Percentiles rank a stretch among this genome's conserved stretches.
phyloP scores from a whole-genome alignment of 2,329 filamentous ascomycete genomes.

The Xylaria arbuscula region DNA sequence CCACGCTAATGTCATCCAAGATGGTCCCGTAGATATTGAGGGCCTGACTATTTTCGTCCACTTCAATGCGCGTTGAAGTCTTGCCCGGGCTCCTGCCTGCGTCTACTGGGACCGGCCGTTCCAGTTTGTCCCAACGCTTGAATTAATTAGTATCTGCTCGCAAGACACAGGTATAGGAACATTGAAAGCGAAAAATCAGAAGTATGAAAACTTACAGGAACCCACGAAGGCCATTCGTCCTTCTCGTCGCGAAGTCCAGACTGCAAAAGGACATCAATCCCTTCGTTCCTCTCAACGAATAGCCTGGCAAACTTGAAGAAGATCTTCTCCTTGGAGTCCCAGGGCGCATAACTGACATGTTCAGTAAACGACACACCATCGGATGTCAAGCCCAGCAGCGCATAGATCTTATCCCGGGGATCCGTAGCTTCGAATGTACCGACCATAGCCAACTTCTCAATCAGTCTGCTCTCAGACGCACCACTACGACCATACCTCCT shows the following conservation, averaged over 20 bases:
- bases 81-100: constrained; percentile 2
- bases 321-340: constrained; percentile 10
- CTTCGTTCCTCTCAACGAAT: constrained; percentile 25
- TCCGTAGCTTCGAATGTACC: constrained; percentile 30
- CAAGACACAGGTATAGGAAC: neutral
- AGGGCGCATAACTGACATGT: constrained; percentile 31
- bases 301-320: constrained; percentile 20
- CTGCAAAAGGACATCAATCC: constrained; percentile 29
- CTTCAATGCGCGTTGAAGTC: constrained; percentile 6
- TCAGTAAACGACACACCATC: constrained; percentile 20
- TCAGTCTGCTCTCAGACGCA: constrained; percentile 12
- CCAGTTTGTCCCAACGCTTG: constrained; percentile 26
- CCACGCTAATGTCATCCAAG: constrained; percentile 11
- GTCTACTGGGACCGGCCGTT: constrained; percentile 11
- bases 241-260: constrained; percentile 24
- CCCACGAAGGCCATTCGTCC: constrained; percentile 28
- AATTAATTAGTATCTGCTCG: constrained; percentile 1
- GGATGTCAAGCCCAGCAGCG: constrained; percentile 24
- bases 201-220: constrained; percentile 21
- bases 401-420: constrained; percentile 35
- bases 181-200: no score
- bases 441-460: constrained; percentile 24
- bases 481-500: neutral
- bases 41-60: constrained; percentile 14
- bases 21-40: constrained; percentile 16